These are phyloP conservation scores for Talaromyces verruculosus DNA, from an alignment of 2,329 filamentous ascomycete species.

Conservation along the genomic window DNA sequence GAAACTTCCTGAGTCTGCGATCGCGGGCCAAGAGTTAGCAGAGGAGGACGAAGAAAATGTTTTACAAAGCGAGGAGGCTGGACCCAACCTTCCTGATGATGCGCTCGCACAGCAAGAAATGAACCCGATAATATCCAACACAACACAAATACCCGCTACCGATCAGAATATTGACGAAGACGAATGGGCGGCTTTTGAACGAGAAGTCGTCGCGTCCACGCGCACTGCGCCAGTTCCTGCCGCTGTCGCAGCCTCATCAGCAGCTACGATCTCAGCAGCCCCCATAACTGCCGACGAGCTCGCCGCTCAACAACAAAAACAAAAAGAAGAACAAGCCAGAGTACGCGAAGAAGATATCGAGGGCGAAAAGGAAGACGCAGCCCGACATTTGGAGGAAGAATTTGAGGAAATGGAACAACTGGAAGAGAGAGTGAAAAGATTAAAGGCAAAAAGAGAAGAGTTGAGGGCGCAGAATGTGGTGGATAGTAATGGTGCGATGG, in stretches of 20 bases:
- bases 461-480: slow-evolving; percentile 50
- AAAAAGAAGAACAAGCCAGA: slow-evolving; percentile 43
- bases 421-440: slow-evolving; percentile 66
- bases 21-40: slow-evolving; percentile 25
- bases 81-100: slow-evolving; percentile 26
- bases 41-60: slow-evolving; percentile 31
- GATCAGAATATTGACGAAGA: slow-evolving; percentile 62
- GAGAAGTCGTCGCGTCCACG: slow-evolving; percentile 64
- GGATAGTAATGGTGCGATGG: slow-evolving; percentile 23
- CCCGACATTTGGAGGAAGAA: slow-evolving; percentile 69
- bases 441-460: slow-evolving; percentile 71
- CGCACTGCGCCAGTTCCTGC: slow-evolving; percentile 34
- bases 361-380: slow-evolving; percentile 74
- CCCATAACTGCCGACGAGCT: slow-evolving; percentile 66
- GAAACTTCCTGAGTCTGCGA: neutral
- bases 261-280: slow-evolving; percentile 67
- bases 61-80: slow-evolving; percentile 29
- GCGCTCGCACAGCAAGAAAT: neutral
- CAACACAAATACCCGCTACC: slow-evolving; percentile 19
- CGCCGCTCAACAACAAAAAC: slow-evolving; percentile 54
- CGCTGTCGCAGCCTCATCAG: slow-evolving; percentile 34
- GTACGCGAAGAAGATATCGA: slow-evolving; percentile 57
- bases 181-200: slow-evolving; percentile 85
- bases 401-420: slow-evolving; percentile 81
- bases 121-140: slow-evolving; percentile 10